Conservation (phyloP, 108 stramenopile species). For the Discostella pseudostelligera region DNA sequence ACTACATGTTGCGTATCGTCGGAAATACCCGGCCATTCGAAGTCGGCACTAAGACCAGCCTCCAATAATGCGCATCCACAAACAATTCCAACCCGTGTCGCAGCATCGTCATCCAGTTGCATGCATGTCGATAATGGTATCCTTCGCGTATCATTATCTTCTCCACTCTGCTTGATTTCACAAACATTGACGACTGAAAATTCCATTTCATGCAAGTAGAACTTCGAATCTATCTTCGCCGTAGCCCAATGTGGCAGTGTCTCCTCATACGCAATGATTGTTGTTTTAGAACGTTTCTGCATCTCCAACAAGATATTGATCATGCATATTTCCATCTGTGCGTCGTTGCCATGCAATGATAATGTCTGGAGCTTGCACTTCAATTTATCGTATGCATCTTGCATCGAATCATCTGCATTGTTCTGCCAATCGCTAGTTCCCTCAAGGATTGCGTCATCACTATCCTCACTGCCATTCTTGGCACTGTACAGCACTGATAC, state of each 20-base stretch:
- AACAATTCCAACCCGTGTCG: constrained; percentile 31
- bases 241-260: constrained; percentile 23
- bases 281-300: background rate
- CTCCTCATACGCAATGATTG: constrained; percentile 6
- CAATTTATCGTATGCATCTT: constrained; percentile 10
- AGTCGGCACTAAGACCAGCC: constrained; percentile 8
- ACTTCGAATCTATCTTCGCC: constrained; percentile 8
- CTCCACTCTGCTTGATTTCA: background rate
- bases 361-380: constrained; percentile 3
- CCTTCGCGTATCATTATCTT: constrained; percentile 1
- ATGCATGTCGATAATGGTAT: constrained; percentile 21
- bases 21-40: background rate
- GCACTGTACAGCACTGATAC: background rate
- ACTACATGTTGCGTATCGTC: background rate
- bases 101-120: constrained; percentile 10
- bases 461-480: constrained; percentile 1
- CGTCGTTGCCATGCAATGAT: background rate
- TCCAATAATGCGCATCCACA: constrained; percentile 16
- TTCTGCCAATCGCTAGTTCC: background rate
- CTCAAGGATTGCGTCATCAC: background rate
- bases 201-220: constrained; percentile 27
- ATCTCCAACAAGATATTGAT: background rate
- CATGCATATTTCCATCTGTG: background rate
- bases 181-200: background rate
- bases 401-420: constrained; percentile 1